phyloP scores from a whole-genome alignment of 345 rosid genomes.

The Trapa incisa region DNA sequence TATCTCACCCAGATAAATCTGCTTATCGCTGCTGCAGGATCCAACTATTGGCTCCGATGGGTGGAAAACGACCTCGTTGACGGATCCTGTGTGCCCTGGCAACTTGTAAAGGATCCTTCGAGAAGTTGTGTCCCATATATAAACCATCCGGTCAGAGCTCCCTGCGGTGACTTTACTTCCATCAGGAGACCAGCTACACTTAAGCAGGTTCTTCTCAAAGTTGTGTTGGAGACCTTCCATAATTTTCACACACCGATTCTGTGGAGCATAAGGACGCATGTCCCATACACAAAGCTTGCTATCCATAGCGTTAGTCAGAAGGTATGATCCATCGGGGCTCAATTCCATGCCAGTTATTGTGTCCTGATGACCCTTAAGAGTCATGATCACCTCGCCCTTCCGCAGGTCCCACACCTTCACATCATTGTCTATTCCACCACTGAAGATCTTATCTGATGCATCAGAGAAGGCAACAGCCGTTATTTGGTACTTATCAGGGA shows the following conservation, averaged over 20 bases:
- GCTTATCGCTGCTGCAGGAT: constrained; percentile 92
- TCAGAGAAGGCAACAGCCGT: constrained; percentile 89
- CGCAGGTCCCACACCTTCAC: constrained; percentile 89
- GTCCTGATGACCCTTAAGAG: constrained; percentile 91
- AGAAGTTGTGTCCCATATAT: constrained; percentile 90
- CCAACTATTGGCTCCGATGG: constrained; percentile 82
- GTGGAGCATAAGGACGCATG: constrained; percentile 96
- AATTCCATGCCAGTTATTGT: constrained; percentile 83
- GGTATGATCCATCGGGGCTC: constrained; percentile 97
- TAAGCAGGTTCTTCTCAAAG: constrained; percentile 82
- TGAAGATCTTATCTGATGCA: constrained; percentile 88
- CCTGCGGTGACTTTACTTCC: constrained; percentile 96
- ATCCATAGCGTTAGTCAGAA: constrained; percentile 91
- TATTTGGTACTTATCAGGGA: constrained; percentile 94
- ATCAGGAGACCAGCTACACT: constrained; percentile 90
- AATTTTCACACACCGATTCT: constrained; percentile 84
- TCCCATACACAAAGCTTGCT: constrained; percentile 93
- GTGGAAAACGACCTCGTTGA: constrained; percentile 79
- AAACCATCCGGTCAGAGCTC: constrained; percentile 91
- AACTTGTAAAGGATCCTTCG: constrained; percentile 81
- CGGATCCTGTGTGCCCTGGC: constrained; percentile 90
- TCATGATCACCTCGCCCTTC: constrained; percentile 84
- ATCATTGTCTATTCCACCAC: constrained; percentile 82
- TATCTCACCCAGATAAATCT: constrained; percentile 86
- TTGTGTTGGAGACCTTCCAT: constrained; percentile 96